Percentiles rank a stretch among this genome's conserved stretches.
phyloP scores from a whole-genome alignment of 345 rosid genomes.

The Lumnitzera littorea region DNA sequence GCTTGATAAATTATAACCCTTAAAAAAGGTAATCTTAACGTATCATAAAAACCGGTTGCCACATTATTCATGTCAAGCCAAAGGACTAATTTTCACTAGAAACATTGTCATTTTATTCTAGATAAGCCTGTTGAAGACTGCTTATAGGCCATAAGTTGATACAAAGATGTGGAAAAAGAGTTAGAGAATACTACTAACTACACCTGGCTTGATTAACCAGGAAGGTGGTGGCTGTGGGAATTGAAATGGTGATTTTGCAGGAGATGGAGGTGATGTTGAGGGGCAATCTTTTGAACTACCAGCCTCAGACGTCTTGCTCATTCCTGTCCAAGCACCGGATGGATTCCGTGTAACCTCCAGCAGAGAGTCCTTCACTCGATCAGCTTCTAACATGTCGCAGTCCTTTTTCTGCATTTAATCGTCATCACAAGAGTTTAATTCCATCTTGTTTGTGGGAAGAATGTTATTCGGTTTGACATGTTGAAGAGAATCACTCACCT shows the following conservation, averaged over 20 bases:
- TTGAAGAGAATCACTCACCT: slow-evolving; percentile 33
- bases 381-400: slow-evolving; percentile 69
- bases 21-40: too few relatives aligned
- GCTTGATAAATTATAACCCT: too few relatives aligned
- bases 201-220: too few relatives aligned
- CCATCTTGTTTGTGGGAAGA: too few relatives aligned
- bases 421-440: background rate
- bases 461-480: background rate
- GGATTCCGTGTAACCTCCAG: slow-evolving; percentile 63
- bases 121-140: too few relatives aligned
- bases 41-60: too few relatives aligned
- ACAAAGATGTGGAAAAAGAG: too few relatives aligned
- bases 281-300: slow-evolving; percentile 16
- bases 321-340: slow-evolving; percentile 44
- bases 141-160: too few relatives aligned
- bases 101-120: too few relatives aligned
- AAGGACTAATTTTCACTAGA: too few relatives aligned
- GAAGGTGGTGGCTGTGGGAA: slow-evolving; percentile 29
- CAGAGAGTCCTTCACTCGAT: slow-evolving; percentile 68
- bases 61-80: too few relatives aligned
- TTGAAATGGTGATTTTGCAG: slow-evolving; percentile 27
- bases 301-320: slow-evolving; percentile 30
- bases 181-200: background rate
- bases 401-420: slow-evolving; percentile 50
- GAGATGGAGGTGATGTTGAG: slow-evolving; percentile 27